A percentile compares a stretch with the other conserved stretches of the same genome.
Evolutionary conservation across 306 rosid species (phyloP).

Genomic region (Morella rubra): DNA sequence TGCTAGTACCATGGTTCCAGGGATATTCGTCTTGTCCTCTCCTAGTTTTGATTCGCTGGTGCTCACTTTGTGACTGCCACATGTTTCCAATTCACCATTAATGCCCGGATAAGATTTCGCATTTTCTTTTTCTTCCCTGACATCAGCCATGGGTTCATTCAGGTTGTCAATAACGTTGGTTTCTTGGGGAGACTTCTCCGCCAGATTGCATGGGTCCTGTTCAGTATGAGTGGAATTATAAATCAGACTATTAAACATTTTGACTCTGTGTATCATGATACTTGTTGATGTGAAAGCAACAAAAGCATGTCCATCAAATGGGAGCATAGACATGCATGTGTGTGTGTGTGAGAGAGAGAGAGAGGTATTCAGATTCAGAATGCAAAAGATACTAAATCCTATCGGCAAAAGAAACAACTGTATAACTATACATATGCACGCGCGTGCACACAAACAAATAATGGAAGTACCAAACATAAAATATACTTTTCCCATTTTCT

Average conservation of each 20-base stretch:
- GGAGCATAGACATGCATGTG: background rate
- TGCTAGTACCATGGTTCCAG: background rate
- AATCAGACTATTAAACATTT: background rate
- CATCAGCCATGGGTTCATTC: slow-evolving; percentile 3
- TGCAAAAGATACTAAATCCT: background rate
- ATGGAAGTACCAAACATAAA: background rate
- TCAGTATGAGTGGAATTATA: slow-evolving; percentile 9
- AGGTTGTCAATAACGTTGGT: background rate
- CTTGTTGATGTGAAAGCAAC: background rate
- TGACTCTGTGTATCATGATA: background rate
- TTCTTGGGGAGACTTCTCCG: slow-evolving; percentile 19
- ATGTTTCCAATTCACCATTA: slow-evolving; percentile 10
- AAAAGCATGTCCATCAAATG: too few species aligned
- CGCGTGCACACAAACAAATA: background rate
- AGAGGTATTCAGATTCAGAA: background rate
- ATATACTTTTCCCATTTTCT: background rate
- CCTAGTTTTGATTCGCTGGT: background rate
- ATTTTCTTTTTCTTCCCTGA: slow-evolving; percentile 12
- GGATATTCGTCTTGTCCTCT: slow-evolving; percentile 15
- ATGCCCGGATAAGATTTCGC: slow-evolving; percentile 4
- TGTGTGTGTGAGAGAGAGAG: background rate
- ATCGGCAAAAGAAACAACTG: background rate
- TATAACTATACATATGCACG: background rate
- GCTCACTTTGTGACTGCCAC: background rate
- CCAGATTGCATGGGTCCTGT: slow-evolving; percentile 27